Evolutionary conservation across 2,329 filamentous ascomycete species (phyloP).

Genomic region (Alternaria dauci): DNA sequence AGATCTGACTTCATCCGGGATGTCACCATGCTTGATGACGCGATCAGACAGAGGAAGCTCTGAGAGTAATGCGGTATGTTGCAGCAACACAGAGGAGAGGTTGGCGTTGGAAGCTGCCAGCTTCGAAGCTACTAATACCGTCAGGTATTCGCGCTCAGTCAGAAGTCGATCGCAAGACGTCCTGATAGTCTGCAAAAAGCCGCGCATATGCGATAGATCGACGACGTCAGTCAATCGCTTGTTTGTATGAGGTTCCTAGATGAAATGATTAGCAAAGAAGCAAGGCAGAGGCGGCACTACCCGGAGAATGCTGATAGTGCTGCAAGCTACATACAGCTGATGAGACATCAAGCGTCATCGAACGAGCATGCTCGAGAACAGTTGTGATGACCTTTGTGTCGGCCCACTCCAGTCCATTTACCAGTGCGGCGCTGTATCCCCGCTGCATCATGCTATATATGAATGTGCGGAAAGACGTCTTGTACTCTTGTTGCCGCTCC

Average conservation of each 20-base stretch:
- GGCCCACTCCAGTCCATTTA: slow-evolving; percentile 69
- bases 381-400: slow-evolving; percentile 66
- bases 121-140: slow-evolving; percentile 44
- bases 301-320: background rate
- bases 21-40: slow-evolving; percentile 39
- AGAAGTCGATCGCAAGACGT: slow-evolving; percentile 29
- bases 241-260: slow-evolving; percentile 12
- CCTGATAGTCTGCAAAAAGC: slow-evolving; percentile 30
- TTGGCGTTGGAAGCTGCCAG: slow-evolving; percentile 43
- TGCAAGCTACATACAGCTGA: slow-evolving; percentile 24
- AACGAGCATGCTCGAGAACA: slow-evolving; percentile 30
- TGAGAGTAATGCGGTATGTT: slow-evolving; percentile 54
- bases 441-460: slow-evolving; percentile 64
- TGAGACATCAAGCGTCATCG: slow-evolving; percentile 26
- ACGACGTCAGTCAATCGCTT: slow-evolving; percentile 19
- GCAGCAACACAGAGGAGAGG: slow-evolving; percentile 53
- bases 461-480: slow-evolving; percentile 54
- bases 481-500: slow-evolving; percentile 34
- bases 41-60: slow-evolving; percentile 54
- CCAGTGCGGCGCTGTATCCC: slow-evolving; percentile 69
- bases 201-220: slow-evolving; percentile 28
- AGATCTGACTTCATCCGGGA: slow-evolving; percentile 43
- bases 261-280: background rate
- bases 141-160: slow-evolving; percentile 48
- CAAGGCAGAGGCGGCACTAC: background rate